Conservation (phyloP, 257 asterid genomes). For the Avicennia marina region DNA sequence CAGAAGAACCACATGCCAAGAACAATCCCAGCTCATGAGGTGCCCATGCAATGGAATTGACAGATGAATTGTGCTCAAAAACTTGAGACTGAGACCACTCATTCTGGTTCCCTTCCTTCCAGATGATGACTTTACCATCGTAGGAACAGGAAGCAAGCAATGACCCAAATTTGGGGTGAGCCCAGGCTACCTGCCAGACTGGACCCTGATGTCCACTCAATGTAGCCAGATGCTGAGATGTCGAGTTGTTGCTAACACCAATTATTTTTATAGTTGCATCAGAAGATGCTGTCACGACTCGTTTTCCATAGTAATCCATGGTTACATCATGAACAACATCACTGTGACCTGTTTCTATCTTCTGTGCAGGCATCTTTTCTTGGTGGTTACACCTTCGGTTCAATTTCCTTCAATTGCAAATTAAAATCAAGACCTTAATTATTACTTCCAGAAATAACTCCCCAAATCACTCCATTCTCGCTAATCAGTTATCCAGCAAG, state of each 20-base stretch:
- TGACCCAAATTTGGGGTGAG: constrained; percentile 67
- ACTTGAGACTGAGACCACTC: constrained; percentile 53
- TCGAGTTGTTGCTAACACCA: constrained; percentile 42
- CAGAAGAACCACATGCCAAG: constrained; percentile 68
- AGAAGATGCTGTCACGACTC: constrained; percentile 60
- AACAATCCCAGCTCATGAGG: constrained; percentile 57
- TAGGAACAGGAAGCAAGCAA: constrained; percentile 59
- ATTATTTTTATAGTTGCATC: constrained; percentile 51
- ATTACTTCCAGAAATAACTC: not conserved
- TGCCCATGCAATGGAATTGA: constrained; percentile 61
- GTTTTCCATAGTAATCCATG: constrained; percentile 67
- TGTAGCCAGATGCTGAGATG: constrained; percentile 59
- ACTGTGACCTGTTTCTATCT: constrained; percentile 65
- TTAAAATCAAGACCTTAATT: not conserved
- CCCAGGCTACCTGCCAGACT: constrained; percentile 73
- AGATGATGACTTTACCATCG: constrained; percentile 56
- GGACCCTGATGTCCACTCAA: constrained; percentile 63
- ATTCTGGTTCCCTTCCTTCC: constrained; percentile 57
- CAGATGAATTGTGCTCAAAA: constrained; percentile 53
- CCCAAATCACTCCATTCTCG: not conserved
- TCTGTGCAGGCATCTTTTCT: constrained; percentile 51
- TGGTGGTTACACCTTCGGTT: not conserved
- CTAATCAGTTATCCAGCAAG: no score
- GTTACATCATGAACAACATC: constrained; percentile 54
- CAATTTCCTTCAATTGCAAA: constrained; percentile 1